Percentiles rank a stretch among this genome's conserved stretches.
Conservation (phyloP, 2,329 filamentous ascomycete species). For the Colletotrichum sp. region DNA sequence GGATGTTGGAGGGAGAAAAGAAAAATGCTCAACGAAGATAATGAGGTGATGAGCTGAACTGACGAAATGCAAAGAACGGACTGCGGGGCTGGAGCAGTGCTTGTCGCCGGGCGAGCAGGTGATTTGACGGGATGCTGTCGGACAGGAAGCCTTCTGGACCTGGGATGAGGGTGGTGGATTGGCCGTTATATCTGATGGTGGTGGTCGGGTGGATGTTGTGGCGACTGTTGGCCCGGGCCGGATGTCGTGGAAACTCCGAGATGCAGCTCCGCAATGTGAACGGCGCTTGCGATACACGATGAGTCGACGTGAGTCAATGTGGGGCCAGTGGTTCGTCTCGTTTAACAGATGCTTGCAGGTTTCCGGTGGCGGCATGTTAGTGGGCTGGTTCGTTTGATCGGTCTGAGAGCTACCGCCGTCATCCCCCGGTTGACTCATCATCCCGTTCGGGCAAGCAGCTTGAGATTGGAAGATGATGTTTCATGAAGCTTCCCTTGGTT, state of each 20-base stretch:
- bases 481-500: not conserved
- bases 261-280: not conserved
- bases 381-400: not conserved
- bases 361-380: not conserved
- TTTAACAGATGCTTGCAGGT: not conserved
- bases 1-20: not conserved
- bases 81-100: conserved; percentile 5
- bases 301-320: conserved; percentile 16
- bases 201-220: not conserved
- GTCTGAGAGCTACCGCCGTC: not conserved
- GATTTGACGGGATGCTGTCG: not conserved
- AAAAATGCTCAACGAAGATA: conserved; percentile 7
- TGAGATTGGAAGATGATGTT: not conserved
- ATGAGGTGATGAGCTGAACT: conserved; percentile 21
- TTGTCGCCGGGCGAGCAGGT: conserved; percentile 3
- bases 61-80: conserved; percentile 4
- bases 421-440: conserved; percentile 7
- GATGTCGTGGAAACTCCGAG: conserved; percentile 5
- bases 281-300: not conserved
- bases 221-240: not conserved
- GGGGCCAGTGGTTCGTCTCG: not conserved
- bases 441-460: not conserved
- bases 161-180: not conserved
- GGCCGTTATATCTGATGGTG: not conserved
- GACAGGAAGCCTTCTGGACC: not conserved